phyloP scores from a whole-genome alignment of 73 alveolate genomes.

The Tetrahymena thermophila region DNA sequence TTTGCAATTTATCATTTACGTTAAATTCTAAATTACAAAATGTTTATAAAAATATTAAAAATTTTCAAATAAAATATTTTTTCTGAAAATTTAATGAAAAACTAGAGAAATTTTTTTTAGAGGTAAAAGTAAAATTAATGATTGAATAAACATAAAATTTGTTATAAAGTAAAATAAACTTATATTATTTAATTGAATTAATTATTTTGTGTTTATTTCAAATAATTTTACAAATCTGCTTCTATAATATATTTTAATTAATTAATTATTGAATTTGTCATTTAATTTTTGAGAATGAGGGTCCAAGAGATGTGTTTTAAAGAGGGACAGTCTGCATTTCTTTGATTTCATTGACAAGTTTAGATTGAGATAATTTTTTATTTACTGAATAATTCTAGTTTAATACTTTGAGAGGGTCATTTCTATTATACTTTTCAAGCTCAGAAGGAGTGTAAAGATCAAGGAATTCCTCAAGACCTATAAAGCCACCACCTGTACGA shows the following conservation, averaged over 20 bases:
- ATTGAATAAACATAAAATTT: no score
- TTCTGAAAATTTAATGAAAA: no score
- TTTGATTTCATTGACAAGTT: neutral
- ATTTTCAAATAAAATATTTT: no score
- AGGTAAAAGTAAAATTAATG: no score
- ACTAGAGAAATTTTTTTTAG: no score
- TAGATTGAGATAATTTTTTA: neutral
- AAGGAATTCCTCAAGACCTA: conserved; percentile 26
- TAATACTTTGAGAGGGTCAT: neutral
- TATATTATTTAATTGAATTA: no score
- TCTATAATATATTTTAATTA: neutral
- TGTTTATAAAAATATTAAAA: no score
- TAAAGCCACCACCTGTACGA: conserved; percentile 32
- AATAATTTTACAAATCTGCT: neutral
- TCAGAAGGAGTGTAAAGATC: conserved; percentile 31
- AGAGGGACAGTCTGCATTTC: neutral
- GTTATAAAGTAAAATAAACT: no score
- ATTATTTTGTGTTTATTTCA: neutral
- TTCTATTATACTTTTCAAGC: conserved; percentile 27
- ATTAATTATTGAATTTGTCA: neutral
- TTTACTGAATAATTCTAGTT: neutral
- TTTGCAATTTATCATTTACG: no score
- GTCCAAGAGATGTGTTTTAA: neutral
- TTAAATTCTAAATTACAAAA: no score
- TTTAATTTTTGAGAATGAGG: neutral